These are phyloP conservation scores for Pseudonectria foliicola DNA, from an alignment of 2,329 filamentous ascomycete genomes.

Conservation along the genomic window DNA sequence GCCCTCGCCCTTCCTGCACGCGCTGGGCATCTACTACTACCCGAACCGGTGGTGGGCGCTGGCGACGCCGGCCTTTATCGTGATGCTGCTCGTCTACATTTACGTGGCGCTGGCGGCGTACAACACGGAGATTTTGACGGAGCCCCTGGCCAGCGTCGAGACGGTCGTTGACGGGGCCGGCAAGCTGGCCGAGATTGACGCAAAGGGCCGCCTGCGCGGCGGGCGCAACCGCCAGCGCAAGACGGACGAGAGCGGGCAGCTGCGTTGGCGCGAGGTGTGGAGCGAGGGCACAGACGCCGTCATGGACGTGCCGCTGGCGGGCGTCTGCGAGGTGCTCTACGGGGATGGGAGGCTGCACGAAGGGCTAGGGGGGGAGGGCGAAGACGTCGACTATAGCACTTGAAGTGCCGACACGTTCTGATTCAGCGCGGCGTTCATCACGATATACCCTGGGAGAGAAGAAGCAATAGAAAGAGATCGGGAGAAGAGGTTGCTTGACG, in stretches of 20 bases:
- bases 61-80: slow-evolving; percentile 82
- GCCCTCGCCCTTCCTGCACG: slow-evolving; percentile 84
- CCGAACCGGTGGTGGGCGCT: slow-evolving; percentile 97
- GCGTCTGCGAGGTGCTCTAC: slow-evolving; percentile 91
- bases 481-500: too few species aligned
- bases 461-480: too few species aligned
- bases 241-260: slow-evolving; percentile 28
- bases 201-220: slow-evolving; percentile 48
- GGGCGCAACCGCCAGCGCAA: slow-evolving; percentile 30
- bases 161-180: slow-evolving; percentile 88
- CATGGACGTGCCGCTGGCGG: slow-evolving; percentile 91
- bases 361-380: slow-evolving; percentile 12
- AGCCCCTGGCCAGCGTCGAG: slow-evolving; percentile 72
- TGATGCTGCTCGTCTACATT: slow-evolving; percentile 83
- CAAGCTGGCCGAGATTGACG: slow-evolving; percentile 75
- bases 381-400: neutral
- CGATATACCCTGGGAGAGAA: too few species aligned
- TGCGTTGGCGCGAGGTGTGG: slow-evolving; percentile 80
- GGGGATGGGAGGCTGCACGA: slow-evolving; percentile 45
- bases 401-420: neutral
- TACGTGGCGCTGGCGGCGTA: slow-evolving; percentile 88
- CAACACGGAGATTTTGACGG: slow-evolving; percentile 82
- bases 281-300: slow-evolving; percentile 91
- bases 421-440: neutral
- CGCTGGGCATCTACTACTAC: slow-evolving; percentile 92